Conservation (phyloP, 2,329 filamentous ascomycete genomes). For the Aplosporella prunicola region DNA sequence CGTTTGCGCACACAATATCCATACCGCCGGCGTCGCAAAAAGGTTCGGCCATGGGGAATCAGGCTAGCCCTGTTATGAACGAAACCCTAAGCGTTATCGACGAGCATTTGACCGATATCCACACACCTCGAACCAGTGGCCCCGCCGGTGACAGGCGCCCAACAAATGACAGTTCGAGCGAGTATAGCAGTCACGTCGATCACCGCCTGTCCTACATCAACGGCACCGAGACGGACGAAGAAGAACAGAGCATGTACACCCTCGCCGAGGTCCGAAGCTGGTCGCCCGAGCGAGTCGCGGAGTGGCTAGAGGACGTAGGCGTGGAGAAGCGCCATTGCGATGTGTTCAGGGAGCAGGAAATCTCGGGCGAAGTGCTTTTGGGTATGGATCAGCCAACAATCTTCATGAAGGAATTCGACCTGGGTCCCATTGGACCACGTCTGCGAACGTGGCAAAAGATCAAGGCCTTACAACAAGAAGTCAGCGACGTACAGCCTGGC, state of each 20-base stretch:
- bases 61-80: constrained; percentile 74
- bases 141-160: constrained; percentile 43
- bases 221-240: constrained; percentile 90
- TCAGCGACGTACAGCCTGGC: constrained; percentile 35
- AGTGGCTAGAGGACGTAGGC: constrained; percentile 75
- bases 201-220: constrained; percentile 83
- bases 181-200: constrained; percentile 70
- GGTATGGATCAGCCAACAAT: constrained; percentile 93
- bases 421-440: constrained; percentile 80
- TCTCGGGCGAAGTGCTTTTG: constrained; percentile 82
- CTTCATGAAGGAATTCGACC: constrained; percentile 89
- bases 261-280: constrained; percentile 68
- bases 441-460: constrained; percentile 97
- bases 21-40: constrained; percentile 21
- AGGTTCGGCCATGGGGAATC: constrained; percentile 30
- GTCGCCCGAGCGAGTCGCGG: constrained; percentile 73
- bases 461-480: constrained; percentile 81
- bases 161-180: constrained; percentile 63
- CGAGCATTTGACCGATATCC: constrained; percentile 89
- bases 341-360: constrained; percentile 92
- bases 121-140: constrained; percentile 48
- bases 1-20: not conserved
- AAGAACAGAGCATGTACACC: constrained; percentile 64
- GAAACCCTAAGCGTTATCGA: constrained; percentile 94
- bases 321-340: constrained; percentile 87